These are phyloP conservation scores for Tritrichomonas foetus DNA, from an alignment of 208 protist genomes.

Conservation along the genomic window DNA sequence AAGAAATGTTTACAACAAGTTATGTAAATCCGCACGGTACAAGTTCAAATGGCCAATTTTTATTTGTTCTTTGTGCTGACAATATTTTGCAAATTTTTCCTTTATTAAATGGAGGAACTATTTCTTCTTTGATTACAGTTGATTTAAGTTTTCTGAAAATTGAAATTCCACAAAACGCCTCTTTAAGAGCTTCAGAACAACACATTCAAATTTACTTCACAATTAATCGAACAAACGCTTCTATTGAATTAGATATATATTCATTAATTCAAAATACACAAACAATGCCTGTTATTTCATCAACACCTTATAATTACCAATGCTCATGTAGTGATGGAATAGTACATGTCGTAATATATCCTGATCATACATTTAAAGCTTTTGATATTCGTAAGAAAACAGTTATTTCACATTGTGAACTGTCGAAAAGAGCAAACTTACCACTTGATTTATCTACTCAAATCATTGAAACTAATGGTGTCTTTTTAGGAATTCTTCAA, in stretches of 20 bases:
- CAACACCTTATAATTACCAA: not conserved
- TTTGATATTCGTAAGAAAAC: not conserved
- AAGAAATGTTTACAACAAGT: too few relatives aligned
- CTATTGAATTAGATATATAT: too few relatives aligned
- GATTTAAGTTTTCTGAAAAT: too few relatives aligned
- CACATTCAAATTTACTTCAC: not conserved
- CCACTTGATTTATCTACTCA: not conserved
- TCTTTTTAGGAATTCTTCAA: not conserved
- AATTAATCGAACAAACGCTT: too few relatives aligned
- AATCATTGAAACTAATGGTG: not conserved
- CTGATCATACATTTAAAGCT: not conserved
- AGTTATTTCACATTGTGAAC: not conserved
- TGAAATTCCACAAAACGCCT: not conserved
- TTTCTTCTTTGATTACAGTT: not conserved
- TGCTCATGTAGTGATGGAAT: not conserved
- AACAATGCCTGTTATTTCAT: too few relatives aligned
- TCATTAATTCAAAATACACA: too few relatives aligned
- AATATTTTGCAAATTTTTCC: not conserved
- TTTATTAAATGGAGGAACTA: not conserved
- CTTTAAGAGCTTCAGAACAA: not conserved
- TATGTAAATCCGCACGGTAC: not conserved
- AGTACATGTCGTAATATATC: not conserved
- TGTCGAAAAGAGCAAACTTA: not conserved
- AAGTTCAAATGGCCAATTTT: not conserved
- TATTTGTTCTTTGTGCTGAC: not conserved